Base-by-base conservation (phyloP, 768 basidiomycete genomes). In the Hydnomerulius pinastri region DNA sequence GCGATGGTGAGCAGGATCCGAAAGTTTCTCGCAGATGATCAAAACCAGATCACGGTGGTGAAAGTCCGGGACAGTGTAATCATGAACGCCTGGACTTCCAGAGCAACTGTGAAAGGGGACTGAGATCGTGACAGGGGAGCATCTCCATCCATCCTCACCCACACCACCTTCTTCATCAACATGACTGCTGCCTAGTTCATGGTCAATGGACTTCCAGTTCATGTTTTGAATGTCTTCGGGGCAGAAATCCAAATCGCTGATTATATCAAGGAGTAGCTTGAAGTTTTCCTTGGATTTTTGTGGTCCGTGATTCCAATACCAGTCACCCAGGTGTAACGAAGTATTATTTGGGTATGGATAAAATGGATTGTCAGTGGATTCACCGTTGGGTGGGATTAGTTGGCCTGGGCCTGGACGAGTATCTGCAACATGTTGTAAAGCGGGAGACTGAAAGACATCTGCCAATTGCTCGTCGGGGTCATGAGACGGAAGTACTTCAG, bases 201-300 rank as follows among this genome's bases (percentile, higher is more conserved):
- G 1, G 13, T 54, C 18, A 24, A 54, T 37, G 0, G 17, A 6
- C 15, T 30, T 38, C 48, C 48, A 53, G 11, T 13, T 23, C 1
- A 32, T 43, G 15, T 24, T 18, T 25, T 2, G 3, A 2, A 53
- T 15, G 7, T 54, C 53, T 30, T 42, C 53, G 0, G 18, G 28
- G 46, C 33, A n/a, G 32, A 51, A 48, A 23, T 44, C 13, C 36
- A 21, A 1, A 27, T 41, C 9, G n/a, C 55, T 3, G 4, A 59
- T 27, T 9, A 60, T 58, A n/a, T 36, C 23, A 0, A 60, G 7
- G 21, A 59, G 52, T 7, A 35, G 23, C 18, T 47, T 37, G 51
- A 60, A 62, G 47, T 36, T 53, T 36, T 40, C 25, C 24, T 57
- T 51, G 1, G 59, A 62, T 39, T 64, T 62, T 30, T 60, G 59